Percentiles rank a stretch among this genome's conserved stretches.
Conservation (phyloP, 345 rosid species). For the Moricandia arvensis region DNA sequence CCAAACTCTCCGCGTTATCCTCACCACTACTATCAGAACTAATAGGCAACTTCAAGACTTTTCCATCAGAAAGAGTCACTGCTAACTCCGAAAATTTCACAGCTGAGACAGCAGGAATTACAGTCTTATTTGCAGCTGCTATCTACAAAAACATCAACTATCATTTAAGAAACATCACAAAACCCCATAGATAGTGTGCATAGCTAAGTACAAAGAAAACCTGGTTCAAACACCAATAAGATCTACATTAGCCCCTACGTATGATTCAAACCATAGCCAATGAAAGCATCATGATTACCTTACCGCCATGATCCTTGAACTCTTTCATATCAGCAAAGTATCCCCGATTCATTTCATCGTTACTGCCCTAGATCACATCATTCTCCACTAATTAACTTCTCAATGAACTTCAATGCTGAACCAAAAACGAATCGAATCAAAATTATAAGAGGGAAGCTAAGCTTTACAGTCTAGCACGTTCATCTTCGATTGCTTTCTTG, state of each 20-base stretch:
- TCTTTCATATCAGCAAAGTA: conserved; percentile 78
- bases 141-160: conserved; percentile 46
- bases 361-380: conserved; percentile 74
- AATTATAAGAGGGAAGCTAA: conserved; percentile 19
- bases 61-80: conserved; percentile 53
- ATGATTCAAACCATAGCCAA: background rate
- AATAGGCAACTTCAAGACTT: conserved; percentile 60
- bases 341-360: conserved; percentile 93
- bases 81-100: conserved; percentile 65
- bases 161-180: conserved; percentile 3
- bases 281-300: conserved; percentile 47
- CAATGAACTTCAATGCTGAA: background rate
- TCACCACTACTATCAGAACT: conserved; percentile 33
- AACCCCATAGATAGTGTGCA: background rate
- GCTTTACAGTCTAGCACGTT: conserved; percentile 80
- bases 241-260: background rate
- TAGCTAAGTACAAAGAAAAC: background rate
- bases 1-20: conserved; percentile 30
- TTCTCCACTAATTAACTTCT: conserved; percentile 23
- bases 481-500: conserved; percentile 72
- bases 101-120: conserved; percentile 66
- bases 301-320: conserved; percentile 80
- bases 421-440: background rate
- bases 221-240: background rate
- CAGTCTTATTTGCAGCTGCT: conserved; percentile 60